These are phyloP conservation scores for Parvularia atlantis DNA, from an alignment of 78 protist species.

Conservation along the genomic window DNA sequence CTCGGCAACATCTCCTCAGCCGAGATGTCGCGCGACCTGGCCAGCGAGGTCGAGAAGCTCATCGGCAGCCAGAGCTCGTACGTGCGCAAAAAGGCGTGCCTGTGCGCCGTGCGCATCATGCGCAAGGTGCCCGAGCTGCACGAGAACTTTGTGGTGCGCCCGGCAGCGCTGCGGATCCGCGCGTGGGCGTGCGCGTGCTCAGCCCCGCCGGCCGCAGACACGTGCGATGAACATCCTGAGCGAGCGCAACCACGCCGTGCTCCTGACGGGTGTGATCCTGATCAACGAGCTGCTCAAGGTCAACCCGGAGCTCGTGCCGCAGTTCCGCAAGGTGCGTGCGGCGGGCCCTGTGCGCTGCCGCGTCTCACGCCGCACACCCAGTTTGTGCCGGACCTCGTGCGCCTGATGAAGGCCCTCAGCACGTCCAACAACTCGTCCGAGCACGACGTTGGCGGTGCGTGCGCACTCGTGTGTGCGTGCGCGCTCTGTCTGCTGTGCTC, in stretches of 20 bases:
- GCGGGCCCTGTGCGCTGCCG: no score
- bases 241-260: conserved; percentile 75
- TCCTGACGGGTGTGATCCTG: conserved; percentile 69
- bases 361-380: no score
- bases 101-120: conserved; percentile 79
- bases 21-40: conserved; percentile 89
- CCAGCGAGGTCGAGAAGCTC: conserved; percentile 83
- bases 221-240: conserved; percentile 2
- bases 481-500: conserved; percentile 70
- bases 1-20: conserved; percentile 86
- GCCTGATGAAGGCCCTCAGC: conserved; percentile 68
- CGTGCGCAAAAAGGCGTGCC: conserved; percentile 82
- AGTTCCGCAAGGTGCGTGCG: conserved; percentile 16
- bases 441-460: conserved; percentile 91
- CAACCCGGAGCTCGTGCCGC: conserved; percentile 7
- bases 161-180: conserved; percentile 40
- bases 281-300: conserved; percentile 61
- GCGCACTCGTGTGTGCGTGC: no score
- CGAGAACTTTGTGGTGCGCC: conserved; percentile 65
- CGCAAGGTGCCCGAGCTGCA: conserved; percentile 74
- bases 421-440: conserved; percentile 84
- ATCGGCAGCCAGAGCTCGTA: conserved; percentile 64
- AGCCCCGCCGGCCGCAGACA: no score
- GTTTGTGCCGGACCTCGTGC: conserved; percentile 3
- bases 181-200: no score